These are phyloP conservation scores for Penicillium roqueforti DNA, from an alignment of 495 filamentous ascomycete species.

Conservation along the genomic window DNA sequence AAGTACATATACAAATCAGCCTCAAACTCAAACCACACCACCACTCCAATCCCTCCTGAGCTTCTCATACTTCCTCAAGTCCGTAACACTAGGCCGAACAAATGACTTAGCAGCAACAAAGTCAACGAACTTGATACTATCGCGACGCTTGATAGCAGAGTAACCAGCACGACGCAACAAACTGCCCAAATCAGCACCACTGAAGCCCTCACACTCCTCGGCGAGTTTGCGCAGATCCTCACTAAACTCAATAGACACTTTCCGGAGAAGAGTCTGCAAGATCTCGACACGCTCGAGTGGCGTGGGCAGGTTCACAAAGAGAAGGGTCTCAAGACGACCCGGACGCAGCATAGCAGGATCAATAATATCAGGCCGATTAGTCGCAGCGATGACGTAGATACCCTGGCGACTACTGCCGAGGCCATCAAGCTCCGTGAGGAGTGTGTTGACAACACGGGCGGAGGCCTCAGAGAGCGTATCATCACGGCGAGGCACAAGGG, in stretches of 20 bases:
- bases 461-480: constrained; percentile 77
- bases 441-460: constrained; percentile 87
- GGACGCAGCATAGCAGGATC: constrained; percentile 93
- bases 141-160: constrained; percentile 62
- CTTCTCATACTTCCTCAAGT: constrained; percentile 65
- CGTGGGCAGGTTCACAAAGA: constrained; percentile 86
- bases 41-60: constrained; percentile 50
- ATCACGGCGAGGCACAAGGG: constrained; percentile 80
- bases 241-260: constrained; percentile 52
- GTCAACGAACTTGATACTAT: constrained; percentile 63
- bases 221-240: constrained; percentile 54
- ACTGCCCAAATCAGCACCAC: constrained; percentile 82
- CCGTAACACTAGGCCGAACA: constrained; percentile 76
- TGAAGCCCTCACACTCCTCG: constrained; percentile 75
- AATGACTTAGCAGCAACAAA: constrained; percentile 69
- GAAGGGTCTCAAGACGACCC: constrained; percentile 79
- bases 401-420: constrained; percentile 69
- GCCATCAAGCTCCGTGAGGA: constrained; percentile 95
- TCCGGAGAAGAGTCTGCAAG: constrained; percentile 67
- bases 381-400: constrained; percentile 93
- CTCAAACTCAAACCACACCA: constrained; percentile 24
- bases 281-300: constrained; percentile 80
- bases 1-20: not conserved
- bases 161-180: constrained; percentile 73
- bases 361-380: constrained; percentile 94